These are phyloP conservation scores for Aegilops speltoides DNA, from an alignment of 176 grass and related monocot species.

Conservation along the genomic window DNA sequence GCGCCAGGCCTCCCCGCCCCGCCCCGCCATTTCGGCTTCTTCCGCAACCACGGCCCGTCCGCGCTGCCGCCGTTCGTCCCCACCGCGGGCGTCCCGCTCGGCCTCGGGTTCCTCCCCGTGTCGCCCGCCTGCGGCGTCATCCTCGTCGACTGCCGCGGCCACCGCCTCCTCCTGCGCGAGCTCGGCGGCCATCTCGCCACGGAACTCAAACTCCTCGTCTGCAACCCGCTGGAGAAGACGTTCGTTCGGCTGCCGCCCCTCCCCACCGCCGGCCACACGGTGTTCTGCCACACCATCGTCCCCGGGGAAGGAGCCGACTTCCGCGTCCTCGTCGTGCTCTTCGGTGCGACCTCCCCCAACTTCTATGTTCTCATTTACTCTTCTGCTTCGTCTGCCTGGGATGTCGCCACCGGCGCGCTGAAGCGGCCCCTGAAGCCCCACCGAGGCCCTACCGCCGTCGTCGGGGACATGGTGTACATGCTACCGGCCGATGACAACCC, in stretches of 20 bases:
- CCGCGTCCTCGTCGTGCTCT: constrained; percentile 44
- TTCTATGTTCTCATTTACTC: constrained; percentile 28
- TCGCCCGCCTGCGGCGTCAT: constrained; percentile 17
- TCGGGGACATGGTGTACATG: constrained; percentile 43
- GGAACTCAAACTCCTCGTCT: constrained; percentile 21
- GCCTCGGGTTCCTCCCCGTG: background rate
- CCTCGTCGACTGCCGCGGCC: constrained; percentile 17
- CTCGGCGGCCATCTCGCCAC: background rate
- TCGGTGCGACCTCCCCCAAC: background rate
- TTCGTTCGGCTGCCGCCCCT: constrained; percentile 4
- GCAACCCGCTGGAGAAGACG: constrained; percentile 19
- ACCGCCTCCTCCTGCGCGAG: constrained; percentile 41
- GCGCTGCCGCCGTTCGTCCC: constrained; percentile 41
- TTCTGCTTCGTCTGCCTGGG: background rate
- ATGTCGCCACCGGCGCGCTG: constrained; percentile 13
- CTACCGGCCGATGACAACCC: background rate
- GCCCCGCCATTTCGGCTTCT: constrained; percentile 33
- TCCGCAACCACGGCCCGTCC: constrained; percentile 32
- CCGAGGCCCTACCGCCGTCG: constrained; percentile 30
- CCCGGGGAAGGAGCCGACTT: background rate
- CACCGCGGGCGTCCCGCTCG: background rate
- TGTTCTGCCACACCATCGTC: constrained; percentile 18
- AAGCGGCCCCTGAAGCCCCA: background rate
- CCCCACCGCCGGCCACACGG: background rate
- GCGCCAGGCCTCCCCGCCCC: constrained; percentile 22